These are phyloP conservation scores for Paradendryphiella salina DNA, from an alignment of 2,329 filamentous ascomycete genomes.

Conservation along the genomic window DNA sequence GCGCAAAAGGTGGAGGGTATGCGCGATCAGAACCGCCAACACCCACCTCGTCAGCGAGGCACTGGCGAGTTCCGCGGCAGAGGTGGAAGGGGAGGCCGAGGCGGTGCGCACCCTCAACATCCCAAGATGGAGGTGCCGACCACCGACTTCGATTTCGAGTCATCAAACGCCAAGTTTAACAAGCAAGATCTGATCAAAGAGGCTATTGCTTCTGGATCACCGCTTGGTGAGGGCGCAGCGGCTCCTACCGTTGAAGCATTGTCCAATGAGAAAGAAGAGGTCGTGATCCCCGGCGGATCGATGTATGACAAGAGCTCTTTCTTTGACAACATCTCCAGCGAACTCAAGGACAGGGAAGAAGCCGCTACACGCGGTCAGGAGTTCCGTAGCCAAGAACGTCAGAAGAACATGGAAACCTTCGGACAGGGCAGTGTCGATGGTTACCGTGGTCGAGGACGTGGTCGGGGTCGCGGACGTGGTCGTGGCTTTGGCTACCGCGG, in stretches of 20 bases:
- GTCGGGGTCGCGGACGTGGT: conserved; percentile 65
- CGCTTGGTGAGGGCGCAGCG: conserved; percentile 55
- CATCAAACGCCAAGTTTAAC: conserved; percentile 85
- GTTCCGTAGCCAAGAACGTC: conserved; percentile 90
- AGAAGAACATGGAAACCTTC: conserved; percentile 96
- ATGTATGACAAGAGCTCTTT: conserved; percentile 88
- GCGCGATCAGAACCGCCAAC: conserved; percentile 63
- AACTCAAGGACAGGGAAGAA: conserved; percentile 84
- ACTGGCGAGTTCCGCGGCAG: conserved; percentile 49
- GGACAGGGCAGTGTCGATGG: conserved; percentile 94
- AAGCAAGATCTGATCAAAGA: conserved; percentile 87
- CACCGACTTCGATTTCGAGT: conserved; percentile 90
- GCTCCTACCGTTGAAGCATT: conserved; percentile 39
- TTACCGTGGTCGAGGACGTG: conserved; percentile 74
- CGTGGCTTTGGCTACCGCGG: conserved; percentile 53
- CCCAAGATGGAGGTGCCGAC: conserved; percentile 84
- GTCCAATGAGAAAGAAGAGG: conserved; percentile 51
- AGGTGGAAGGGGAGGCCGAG: conserved; percentile 53
- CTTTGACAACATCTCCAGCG: conserved; percentile 97
- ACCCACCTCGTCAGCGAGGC: conserved; percentile 53
- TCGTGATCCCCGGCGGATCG: conserved; percentile 50
- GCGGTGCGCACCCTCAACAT: conserved; percentile 43
- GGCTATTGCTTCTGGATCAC: conserved; percentile 76
- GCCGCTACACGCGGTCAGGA: conserved; percentile 71
- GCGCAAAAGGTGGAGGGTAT: conserved; percentile 77